Percentiles rank a stretch among this genome's conserved stretches.
Evolutionary conservation across 1,139 yeast genomes (phyloP).

Genomic region (Groenewaldozyma sp.): DNA sequence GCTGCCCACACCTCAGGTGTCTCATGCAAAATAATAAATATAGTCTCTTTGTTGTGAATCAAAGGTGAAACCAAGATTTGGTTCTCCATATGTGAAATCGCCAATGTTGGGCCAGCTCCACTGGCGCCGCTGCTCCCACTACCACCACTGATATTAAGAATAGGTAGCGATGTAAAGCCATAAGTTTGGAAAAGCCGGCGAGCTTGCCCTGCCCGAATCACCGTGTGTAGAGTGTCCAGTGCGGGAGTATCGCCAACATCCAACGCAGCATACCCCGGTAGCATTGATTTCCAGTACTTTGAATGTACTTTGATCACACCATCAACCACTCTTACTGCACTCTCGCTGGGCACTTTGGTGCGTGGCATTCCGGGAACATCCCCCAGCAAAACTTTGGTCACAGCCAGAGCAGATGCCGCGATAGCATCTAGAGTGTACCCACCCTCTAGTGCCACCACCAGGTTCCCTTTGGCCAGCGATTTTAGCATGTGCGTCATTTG

Average conservation of each 20-base stretch:
- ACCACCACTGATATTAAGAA: too few relatives aligned
- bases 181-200: constrained; percentile 44
- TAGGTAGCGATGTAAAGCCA: constrained; percentile 61
- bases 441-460: constrained; percentile 90
- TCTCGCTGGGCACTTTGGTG: constrained; percentile 55
- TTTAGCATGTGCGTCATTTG: constrained; percentile 92
- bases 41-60: constrained; percentile 51
- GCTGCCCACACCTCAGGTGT: constrained; percentile 93
- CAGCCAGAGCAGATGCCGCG: constrained; percentile 84
- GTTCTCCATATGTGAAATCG: constrained; percentile 39
- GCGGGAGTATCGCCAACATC: constrained; percentile 2
- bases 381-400: constrained; percentile 83
- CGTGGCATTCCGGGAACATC: constrained; percentile 83
- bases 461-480: constrained; percentile 75
- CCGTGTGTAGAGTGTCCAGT: constrained; percentile 4
- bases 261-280: constrained; percentile 43
- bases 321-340: constrained; percentile 73
- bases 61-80: constrained; percentile 71
- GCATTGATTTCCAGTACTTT: constrained; percentile 78
- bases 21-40: constrained; percentile 73
- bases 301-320: constrained; percentile 77
- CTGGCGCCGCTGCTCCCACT: constrained; percentile 32
- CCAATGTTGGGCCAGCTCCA: constrained; percentile 18
- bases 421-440: constrained; percentile 92
- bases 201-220: constrained; percentile 57